Conservation (phyloP, 2,329 filamentous ascomycete genomes). For the Aspergillus japonicus region DNA sequence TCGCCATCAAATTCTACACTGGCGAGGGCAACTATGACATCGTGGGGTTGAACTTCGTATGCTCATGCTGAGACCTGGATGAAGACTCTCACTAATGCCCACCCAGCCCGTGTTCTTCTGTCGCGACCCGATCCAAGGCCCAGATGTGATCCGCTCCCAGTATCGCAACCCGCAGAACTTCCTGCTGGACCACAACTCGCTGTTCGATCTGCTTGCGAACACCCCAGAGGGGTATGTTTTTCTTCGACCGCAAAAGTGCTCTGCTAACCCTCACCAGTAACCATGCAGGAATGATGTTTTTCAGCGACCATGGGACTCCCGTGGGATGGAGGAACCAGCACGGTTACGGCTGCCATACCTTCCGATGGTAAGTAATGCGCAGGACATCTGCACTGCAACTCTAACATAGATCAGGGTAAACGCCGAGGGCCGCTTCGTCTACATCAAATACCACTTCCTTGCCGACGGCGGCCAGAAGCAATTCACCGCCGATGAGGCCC, state of each 20-base stretch:
- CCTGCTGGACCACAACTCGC: constrained; percentile 49
- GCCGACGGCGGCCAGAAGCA: constrained; percentile 50
- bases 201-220: constrained; percentile 52
- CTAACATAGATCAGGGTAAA: constrained; percentile 39
- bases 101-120: constrained; percentile 50
- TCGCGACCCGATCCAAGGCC: constrained; percentile 49
- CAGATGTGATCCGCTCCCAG: constrained; percentile 51
- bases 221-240: constrained; percentile 42
- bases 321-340: constrained; percentile 45
- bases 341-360: constrained; percentile 50
- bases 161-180: constrained; percentile 50
- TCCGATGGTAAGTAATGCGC: constrained; percentile 39
- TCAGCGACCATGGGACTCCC: constrained; percentile 52
- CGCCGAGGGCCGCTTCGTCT: constrained; percentile 49
- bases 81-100: neutral
- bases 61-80: neutral
- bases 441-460: constrained; percentile 53
- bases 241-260: neutral
- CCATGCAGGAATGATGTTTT: constrained; percentile 52
- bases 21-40: constrained; percentile 52
- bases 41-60: constrained; percentile 48
- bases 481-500: constrained; percentile 48
- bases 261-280: constrained; percentile 29
- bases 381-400: neutral
- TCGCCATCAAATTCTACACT: constrained; percentile 53